Base-by-base conservation (phyloP, 371 early-diverging fungal genomes). In the Blakeslea trispora region DNA sequence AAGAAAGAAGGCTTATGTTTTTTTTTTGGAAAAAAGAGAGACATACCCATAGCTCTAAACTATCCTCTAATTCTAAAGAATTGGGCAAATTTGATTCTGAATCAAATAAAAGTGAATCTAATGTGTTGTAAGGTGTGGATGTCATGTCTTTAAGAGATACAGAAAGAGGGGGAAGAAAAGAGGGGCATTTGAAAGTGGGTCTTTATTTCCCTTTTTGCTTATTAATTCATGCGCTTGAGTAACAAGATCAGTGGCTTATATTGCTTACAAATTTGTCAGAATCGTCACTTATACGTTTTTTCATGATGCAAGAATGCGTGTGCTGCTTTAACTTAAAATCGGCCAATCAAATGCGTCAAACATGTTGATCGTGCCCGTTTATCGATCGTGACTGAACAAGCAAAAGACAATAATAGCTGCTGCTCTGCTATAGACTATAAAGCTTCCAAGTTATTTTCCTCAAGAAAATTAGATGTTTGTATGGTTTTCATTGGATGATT, bases 11-110 rank as follows among this genome's bases (percentile, higher is more conserved):
- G 17, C 22, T 35, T n/a, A n/a, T n/a, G n/a, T n/a, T n/a, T n/a
- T n/a, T n/a, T n/a, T n/a, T n/a, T n/a, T n/a, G n/a, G n/a, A n/a
- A n/a, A n/a, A n/a, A n/a, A n/a, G n/a, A n/a, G n/a, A n/a, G n/a
- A n/a, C n/a, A n/a, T 56, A 62, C 63, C 63, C 63, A 62, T 34
- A 62, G 45, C 1, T 31, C 47, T 34, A 62, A 42, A 24, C 52
- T 51, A 31, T 41, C 46, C 31, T 61, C 51, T 44, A 45, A 23
- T 21, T 61, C 61, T 47, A 55, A 47, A 5, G 28, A 28, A 28
- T 28, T 28, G 7, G 28, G 28, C 7, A 28, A 28, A 24, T 51
- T 31, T 31, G 45, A 37, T 28, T 15, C 18, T 37, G 50, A 42
- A 50, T 50, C 63, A 46, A 62, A 57, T 13, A 56, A 50, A 31